Conservation (phyloP, 805 yeast species). For the Wickerhamia fluorescens region DNA sequence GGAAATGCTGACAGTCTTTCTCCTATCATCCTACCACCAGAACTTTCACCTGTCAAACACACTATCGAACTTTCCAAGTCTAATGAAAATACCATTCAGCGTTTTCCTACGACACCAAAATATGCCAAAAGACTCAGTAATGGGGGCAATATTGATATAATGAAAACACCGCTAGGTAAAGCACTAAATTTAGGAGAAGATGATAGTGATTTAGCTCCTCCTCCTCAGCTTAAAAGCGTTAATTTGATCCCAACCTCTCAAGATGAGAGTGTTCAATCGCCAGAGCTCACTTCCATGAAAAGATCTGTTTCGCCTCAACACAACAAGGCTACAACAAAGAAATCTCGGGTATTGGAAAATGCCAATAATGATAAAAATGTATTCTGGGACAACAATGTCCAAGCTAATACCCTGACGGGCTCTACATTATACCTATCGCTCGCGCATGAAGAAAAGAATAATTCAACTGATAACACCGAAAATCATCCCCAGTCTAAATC, state of each 20-base stretch:
- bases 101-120: constrained; percentile 10
- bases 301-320: too few relatives aligned
- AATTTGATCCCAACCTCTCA: too few relatives aligned
- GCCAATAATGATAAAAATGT: constrained; percentile 23
- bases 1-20: constrained; percentile 8
- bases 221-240: too few relatives aligned
- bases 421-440: constrained; percentile 29
- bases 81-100: constrained; percentile 10
- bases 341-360: neutral
- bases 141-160: constrained; percentile 13
- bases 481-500: constrained; percentile 19
- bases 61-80: constrained; percentile 1
- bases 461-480: constrained; percentile 10
- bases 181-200: constrained; percentile 16
- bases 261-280: too few relatives aligned
- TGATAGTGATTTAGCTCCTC: constrained; percentile 25
- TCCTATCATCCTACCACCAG: constrained; percentile 14
- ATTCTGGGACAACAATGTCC: constrained; percentile 22
- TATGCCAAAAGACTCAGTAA: constrained; percentile 11
- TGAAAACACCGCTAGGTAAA: constrained; percentile 20
- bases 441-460: constrained; percentile 4
- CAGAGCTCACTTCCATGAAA: too few relatives aligned
- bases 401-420: too few relatives aligned
- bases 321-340: neutral
- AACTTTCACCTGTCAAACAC: constrained; percentile 11